These are phyloP conservation scores for Fraxinus anomala DNA, from an alignment of 257 asterid species.

Conservation along the genomic window DNA sequence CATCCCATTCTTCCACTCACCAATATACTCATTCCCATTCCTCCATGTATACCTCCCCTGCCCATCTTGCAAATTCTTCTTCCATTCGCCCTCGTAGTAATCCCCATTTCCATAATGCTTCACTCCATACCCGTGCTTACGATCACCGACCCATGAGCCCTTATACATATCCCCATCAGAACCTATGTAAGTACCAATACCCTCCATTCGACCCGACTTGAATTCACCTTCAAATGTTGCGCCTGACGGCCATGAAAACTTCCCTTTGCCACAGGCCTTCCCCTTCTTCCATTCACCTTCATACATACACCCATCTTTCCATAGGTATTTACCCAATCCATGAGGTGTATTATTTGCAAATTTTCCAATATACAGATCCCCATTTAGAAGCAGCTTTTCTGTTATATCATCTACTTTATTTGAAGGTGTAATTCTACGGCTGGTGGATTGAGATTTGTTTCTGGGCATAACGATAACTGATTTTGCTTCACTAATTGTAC, in stretches of 20 bases:
- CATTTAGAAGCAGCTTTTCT: slow-evolving; percentile 80
- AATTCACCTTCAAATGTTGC: slow-evolving; percentile 90
- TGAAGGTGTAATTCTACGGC: slow-evolving; percentile 67
- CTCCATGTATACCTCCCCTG: slow-evolving; percentile 86
- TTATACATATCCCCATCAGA: slow-evolving; percentile 73
- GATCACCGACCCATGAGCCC: slow-evolving; percentile 84
- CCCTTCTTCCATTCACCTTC: slow-evolving; percentile 98
- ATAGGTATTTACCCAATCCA: slow-evolving; percentile 91
- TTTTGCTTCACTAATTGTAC: slow-evolving; percentile 57
- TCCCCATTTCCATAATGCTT: slow-evolving; percentile 89
- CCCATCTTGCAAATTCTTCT: slow-evolving; percentile 74
- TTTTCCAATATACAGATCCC: slow-evolving; percentile 92
- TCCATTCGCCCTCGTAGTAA: slow-evolving; percentile 85
- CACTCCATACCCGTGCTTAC: slow-evolving; percentile 80
- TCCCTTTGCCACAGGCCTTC: slow-evolving; percentile 83
- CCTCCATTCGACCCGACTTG: slow-evolving; percentile 93
- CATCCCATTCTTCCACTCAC: slow-evolving; percentile 87
- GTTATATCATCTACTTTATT: slow-evolving; percentile 28
- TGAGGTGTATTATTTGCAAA: slow-evolving; percentile 77
- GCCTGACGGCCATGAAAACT: slow-evolving; percentile 95
- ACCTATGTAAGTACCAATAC: slow-evolving; percentile 77
- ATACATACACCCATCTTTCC: slow-evolving; percentile 96
- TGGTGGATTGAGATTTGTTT: slow-evolving; percentile 70
- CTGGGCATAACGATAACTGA: slow-evolving; percentile 74
- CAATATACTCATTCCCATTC: slow-evolving; percentile 79